A percentile compares a stretch with the other conserved stretches of the same genome.
Conservation (phyloP, 23 red algal species). For the Gracilaria gracilis region DNA sequence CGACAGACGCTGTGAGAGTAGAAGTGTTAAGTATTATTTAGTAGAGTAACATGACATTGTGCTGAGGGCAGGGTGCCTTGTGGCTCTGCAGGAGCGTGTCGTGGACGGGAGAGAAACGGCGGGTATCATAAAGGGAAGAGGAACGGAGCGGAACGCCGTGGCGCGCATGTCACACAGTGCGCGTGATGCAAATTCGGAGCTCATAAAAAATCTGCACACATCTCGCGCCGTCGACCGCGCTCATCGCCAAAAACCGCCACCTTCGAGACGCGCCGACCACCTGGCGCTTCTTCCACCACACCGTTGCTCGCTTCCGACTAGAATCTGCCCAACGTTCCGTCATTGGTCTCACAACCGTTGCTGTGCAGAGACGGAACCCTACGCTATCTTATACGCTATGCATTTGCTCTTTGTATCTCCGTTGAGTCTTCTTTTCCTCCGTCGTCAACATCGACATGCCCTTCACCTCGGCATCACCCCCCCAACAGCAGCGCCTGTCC, state of each 20-base stretch:
- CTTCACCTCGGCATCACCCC: neutral
- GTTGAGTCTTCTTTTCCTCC: neutral
- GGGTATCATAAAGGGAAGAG: too few species aligned
- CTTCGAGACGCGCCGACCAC: neutral
- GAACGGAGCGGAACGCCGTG: too few species aligned
- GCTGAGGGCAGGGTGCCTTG: neutral
- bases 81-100: neutral
- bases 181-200: neutral
- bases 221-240: neutral
- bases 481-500: too few species aligned
- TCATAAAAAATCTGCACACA: neutral
- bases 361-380: too few species aligned
- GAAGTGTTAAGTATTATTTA: neutral
- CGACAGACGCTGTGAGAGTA: neutral
- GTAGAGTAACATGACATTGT: too few species aligned
- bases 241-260: neutral
- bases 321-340: neutral
- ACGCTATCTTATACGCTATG: too few species aligned
- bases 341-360: constrained; percentile 18
- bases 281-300: neutral
- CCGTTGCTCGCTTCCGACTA: neutral
- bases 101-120: neutral
- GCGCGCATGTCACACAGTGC: too few species aligned
- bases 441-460: neutral
- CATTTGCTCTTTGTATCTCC: neutral